These are phyloP conservation scores for Elsinoe arachidis DNA, from an alignment of 2,329 filamentous ascomycete genomes.

Conservation along the genomic window DNA sequence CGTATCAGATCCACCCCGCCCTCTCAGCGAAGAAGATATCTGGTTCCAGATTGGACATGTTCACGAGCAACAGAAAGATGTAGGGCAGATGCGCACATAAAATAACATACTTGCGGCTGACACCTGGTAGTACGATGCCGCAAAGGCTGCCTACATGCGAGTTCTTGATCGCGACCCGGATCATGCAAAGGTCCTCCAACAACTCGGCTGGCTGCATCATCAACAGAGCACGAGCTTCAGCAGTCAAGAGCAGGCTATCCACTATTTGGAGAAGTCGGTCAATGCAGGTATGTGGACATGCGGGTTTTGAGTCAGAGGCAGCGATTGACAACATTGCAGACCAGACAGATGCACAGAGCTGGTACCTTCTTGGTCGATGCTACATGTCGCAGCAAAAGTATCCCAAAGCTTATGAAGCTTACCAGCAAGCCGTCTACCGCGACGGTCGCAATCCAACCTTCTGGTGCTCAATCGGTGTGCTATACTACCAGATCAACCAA, in stretches of 20 bases:
- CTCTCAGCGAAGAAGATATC: slow-evolving; percentile 93
- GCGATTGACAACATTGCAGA: slow-evolving; percentile 46
- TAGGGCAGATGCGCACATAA: slow-evolving; percentile 40
- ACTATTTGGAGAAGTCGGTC: slow-evolving; percentile 95
- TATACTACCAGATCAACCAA: slow-evolving; percentile 99
- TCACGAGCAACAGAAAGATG: slow-evolving; percentile 97
- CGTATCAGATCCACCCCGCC: slow-evolving; percentile 81
- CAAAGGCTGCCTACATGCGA: slow-evolving; percentile 83
- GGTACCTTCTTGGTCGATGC: slow-evolving; percentile 94
- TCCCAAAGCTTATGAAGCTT: slow-evolving; percentile 95
- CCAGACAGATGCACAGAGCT: slow-evolving; percentile 91
- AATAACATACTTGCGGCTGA: slow-evolving; percentile 21
- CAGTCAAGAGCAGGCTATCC: slow-evolving; percentile 92
- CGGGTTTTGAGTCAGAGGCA: neutral
- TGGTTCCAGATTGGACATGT: slow-evolving; percentile 99
- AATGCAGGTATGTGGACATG: slow-evolving; percentile 59
- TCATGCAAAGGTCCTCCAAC: slow-evolving; percentile 95
- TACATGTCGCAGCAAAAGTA: slow-evolving; percentile 99
- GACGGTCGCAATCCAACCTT: slow-evolving; percentile 97
- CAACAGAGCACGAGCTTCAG: slow-evolving; percentile 86
- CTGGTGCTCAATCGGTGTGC: slow-evolving; percentile 97
- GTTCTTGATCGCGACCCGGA: slow-evolving; percentile 91
- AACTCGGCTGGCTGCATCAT: slow-evolving; percentile 95
- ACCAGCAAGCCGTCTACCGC: slow-evolving; percentile 96
- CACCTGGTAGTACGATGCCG: slow-evolving; percentile 67